phyloP scores from a whole-genome alignment of 495 filamentous ascomycete species.

The Aspergillus saccharolyticus region DNA sequence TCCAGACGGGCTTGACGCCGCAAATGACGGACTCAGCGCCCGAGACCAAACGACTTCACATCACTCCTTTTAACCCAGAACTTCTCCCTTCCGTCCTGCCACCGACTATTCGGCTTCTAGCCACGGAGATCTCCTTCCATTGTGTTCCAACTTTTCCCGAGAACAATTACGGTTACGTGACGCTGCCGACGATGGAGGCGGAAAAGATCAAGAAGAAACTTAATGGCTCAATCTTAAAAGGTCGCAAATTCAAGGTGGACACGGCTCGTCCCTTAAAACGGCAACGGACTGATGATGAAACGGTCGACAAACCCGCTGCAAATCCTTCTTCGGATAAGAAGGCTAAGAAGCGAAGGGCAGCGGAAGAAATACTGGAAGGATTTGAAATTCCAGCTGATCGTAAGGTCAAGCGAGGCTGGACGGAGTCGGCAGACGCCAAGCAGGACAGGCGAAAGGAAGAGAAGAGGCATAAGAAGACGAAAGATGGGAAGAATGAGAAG shows the following conservation, averaged over 20 bases:
- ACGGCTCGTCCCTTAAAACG: constrained; percentile 60
- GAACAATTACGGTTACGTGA: constrained; percentile 81
- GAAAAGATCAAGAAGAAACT: constrained; percentile 88
- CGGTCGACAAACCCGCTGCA: constrained; percentile 20
- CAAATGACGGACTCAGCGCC: constrained; percentile 29
- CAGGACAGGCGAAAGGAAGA: constrained; percentile 45
- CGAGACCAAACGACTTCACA: constrained; percentile 64
- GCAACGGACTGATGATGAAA: constrained; percentile 35
- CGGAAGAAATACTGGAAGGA: constrained; percentile 60
- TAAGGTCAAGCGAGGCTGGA: constrained; percentile 89
- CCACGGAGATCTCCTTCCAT: constrained; percentile 81
- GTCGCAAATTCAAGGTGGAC: constrained; percentile 78
- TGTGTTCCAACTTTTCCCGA: constrained; percentile 80
- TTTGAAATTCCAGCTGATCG: constrained; percentile 66
- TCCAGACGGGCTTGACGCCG: background rate
- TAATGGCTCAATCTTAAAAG: constrained; percentile 81
- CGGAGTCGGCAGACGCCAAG: constrained; percentile 52
- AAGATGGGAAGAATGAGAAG: constrained; percentile 50
- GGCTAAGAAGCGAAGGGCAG: constrained; percentile 61
- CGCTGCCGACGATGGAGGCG: constrained; percentile 73
- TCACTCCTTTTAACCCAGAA: constrained; percentile 72
- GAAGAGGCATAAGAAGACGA: constrained; percentile 47
- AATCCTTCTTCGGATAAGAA: constrained; percentile 28
- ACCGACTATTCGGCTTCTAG: constrained; percentile 57
- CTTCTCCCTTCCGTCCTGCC: constrained; percentile 66